Conservation (phyloP, 1,284 basidiomycete genomes). For the Mycena sp. region DNA sequence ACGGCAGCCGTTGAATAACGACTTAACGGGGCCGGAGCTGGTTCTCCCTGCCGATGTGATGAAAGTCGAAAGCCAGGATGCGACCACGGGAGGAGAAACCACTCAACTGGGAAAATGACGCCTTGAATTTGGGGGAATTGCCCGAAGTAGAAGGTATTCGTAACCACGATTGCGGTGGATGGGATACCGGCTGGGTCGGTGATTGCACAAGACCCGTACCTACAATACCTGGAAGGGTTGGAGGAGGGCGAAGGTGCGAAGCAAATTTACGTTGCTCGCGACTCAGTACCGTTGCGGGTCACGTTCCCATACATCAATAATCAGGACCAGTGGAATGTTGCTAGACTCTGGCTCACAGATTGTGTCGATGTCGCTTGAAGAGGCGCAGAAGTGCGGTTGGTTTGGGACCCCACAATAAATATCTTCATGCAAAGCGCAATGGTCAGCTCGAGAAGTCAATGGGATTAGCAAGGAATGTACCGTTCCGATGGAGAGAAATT, state of each 20-base stretch:
- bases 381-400: neutral
- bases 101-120: neutral
- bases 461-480: slow-evolving; percentile 39
- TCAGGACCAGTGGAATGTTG: slow-evolving; percentile 12
- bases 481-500: slow-evolving; percentile 36
- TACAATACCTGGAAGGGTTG: too few relatives aligned
- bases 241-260: too few relatives aligned
- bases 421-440: slow-evolving; percentile 19
- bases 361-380: too few relatives aligned
- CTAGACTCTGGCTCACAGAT: slow-evolving; percentile 19
- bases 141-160: slow-evolving; percentile 10
- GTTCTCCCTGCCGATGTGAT: neutral
- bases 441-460: slow-evolving; percentile 30
- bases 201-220: slow-evolving; percentile 12
- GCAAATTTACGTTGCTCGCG: too few relatives aligned
- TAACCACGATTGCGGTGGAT: neutral
- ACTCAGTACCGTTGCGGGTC: too few relatives aligned
- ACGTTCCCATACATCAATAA: slow-evolving; percentile 14
- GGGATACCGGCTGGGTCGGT: slow-evolving; percentile 12
- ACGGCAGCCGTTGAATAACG: neutral
- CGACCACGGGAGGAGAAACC: neutral
- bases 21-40: neutral
- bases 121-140: neutral
- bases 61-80: neutral
- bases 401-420: slow-evolving; percentile 19